A percentile compares a stretch with the other conserved stretches of the same genome.
These are phyloP conservation scores for Coniochaeta sp. DNA, from an alignment of 2,329 filamentous ascomycete genomes.

Conservation along the genomic window DNA sequence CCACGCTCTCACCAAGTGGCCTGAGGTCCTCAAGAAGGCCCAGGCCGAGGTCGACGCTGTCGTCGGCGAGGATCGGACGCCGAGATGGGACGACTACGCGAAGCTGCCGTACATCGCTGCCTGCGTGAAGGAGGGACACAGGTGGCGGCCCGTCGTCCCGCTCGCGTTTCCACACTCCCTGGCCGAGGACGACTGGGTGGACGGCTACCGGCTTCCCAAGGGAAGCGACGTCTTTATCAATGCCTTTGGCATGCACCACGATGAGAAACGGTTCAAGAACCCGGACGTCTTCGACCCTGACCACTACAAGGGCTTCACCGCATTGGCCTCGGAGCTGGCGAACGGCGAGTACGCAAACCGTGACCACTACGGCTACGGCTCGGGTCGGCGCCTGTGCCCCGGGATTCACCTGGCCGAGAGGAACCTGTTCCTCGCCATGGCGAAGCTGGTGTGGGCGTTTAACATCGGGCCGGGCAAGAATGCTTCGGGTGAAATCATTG, in stretches of 20 bases:
- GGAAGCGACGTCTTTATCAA: slow-evolving; percentile 27
- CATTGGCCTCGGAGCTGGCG: slow-evolving; percentile 22
- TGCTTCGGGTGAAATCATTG: background rate
- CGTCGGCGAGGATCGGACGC: slow-evolving; percentile 25
- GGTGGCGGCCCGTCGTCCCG: slow-evolving; percentile 30
- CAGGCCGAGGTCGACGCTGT: slow-evolving; percentile 31
- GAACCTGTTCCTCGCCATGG: slow-evolving; percentile 23
- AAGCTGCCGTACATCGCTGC: slow-evolving; percentile 31
- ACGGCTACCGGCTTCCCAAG: slow-evolving; percentile 31
- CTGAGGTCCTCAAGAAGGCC: slow-evolving; percentile 28
- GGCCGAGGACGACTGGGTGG: slow-evolving; percentile 26
- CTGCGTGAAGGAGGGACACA: slow-evolving; percentile 31
- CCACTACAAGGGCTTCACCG: slow-evolving; percentile 15
- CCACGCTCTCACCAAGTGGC: slow-evolving; percentile 32
- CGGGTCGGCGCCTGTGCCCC: slow-evolving; percentile 28
- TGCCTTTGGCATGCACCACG: slow-evolving; percentile 25
- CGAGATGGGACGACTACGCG: slow-evolving; percentile 26
- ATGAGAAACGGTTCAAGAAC: slow-evolving; percentile 13
- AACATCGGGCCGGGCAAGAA: background rate
- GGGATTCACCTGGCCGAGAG: slow-evolving; percentile 35
- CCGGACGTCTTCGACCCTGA: slow-evolving; percentile 22
- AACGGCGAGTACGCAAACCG: slow-evolving; percentile 7
- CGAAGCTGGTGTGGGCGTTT: slow-evolving; percentile 8
- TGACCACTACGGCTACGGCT: slow-evolving; percentile 21
- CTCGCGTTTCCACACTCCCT: slow-evolving; percentile 28